A percentile compares a stretch with the other conserved stretches of the same genome.
Conservation (phyloP, 352 stramenopile genomes). For the Blastocystis sp. region DNA sequence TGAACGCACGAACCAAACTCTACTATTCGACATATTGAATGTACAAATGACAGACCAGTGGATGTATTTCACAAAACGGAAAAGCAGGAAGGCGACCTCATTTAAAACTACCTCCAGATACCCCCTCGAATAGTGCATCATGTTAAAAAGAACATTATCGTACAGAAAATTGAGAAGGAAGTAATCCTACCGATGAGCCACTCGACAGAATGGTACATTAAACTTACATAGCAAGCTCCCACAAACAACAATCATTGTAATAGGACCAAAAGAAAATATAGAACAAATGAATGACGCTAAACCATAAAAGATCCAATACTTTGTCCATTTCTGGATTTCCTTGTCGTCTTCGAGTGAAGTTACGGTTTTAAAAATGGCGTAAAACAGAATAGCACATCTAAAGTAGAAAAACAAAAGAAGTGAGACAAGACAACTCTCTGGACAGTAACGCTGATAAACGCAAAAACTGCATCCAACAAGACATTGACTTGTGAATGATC, state of each 20-base stretch:
- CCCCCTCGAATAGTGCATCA: background rate
- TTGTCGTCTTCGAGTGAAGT: conserved; percentile 38
- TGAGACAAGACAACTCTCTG: background rate
- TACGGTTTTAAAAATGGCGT: conserved; percentile 39
- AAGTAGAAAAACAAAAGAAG: background rate
- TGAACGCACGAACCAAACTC: background rate
- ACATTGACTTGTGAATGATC: background rate
- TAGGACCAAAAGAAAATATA: background rate
- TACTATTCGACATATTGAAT: background rate
- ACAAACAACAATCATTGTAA: background rate
- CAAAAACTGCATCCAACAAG: conserved; percentile 8
- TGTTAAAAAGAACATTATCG: conserved; percentile 7
- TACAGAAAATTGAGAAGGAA: conserved; percentile 20
- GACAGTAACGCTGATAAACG: background rate
- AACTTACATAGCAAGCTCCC: conserved; percentile 20
- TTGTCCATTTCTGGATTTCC: background rate
- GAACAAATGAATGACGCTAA: background rate
- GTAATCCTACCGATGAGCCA: background rate
- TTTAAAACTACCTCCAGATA: background rate
- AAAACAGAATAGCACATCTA: conserved; percentile 43
- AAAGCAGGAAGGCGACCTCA: background rate
- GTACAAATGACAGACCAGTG: conserved; percentile 13
- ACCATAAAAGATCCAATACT: conserved; percentile 51
- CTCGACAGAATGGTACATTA: background rate
- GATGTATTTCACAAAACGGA: background rate